Percentiles rank a stretch among this genome's conserved stretches.
Evolutionary conservation across 2,329 filamentous ascomycete genomes (phyloP).

Genomic region (Neocatenulostroma microsporum): DNA sequence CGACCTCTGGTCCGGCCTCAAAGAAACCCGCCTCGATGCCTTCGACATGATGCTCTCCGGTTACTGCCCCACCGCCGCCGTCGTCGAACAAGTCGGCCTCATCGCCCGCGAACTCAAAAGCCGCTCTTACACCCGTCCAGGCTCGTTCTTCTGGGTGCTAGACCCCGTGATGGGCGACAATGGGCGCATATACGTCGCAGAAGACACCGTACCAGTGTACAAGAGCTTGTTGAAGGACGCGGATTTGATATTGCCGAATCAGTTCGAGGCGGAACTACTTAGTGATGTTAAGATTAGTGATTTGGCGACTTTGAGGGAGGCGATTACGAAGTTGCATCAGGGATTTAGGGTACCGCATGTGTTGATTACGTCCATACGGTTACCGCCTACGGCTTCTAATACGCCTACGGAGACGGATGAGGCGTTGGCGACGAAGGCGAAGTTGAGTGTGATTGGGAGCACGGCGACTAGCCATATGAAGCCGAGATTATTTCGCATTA

Average conservation of each 20-base stretch:
- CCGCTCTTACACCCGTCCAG: slow-evolving; percentile 54
- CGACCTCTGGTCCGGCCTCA: slow-evolving; percentile 76
- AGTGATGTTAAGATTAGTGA: slow-evolving; percentile 78
- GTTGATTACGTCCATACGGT: slow-evolving; percentile 80
- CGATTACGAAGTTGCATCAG: slow-evolving; percentile 69
- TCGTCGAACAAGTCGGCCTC: slow-evolving; percentile 72
- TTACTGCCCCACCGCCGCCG: slow-evolving; percentile 81
- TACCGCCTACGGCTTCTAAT: slow-evolving; percentile 49
- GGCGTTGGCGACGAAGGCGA: slow-evolving; percentile 13
- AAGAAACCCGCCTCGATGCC: slow-evolving; percentile 73
- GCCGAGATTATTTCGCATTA: slow-evolving; percentile 80
- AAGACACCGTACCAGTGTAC: slow-evolving; percentile 87
- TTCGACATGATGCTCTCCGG: slow-evolving; percentile 95
- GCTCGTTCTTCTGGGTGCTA: slow-evolving; percentile 91
- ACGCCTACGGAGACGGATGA: slow-evolving; percentile 26
- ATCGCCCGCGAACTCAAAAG: slow-evolving; percentile 75
- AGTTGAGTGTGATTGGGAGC: slow-evolving; percentile 61
- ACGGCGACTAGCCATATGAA: slow-evolving; percentile 56
- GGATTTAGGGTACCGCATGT: slow-evolving; percentile 72
- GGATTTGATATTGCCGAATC: slow-evolving; percentile 89
- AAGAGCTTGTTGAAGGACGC: slow-evolving; percentile 70
- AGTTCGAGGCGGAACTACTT: slow-evolving; percentile 92
- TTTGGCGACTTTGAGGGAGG: slow-evolving; percentile 61
- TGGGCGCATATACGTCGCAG: slow-evolving; percentile 79
- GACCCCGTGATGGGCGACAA: slow-evolving; percentile 99